Evolutionary conservation across 2,329 filamentous ascomycete genomes (phyloP).

Genomic region (Elsinoe australis): DNA sequence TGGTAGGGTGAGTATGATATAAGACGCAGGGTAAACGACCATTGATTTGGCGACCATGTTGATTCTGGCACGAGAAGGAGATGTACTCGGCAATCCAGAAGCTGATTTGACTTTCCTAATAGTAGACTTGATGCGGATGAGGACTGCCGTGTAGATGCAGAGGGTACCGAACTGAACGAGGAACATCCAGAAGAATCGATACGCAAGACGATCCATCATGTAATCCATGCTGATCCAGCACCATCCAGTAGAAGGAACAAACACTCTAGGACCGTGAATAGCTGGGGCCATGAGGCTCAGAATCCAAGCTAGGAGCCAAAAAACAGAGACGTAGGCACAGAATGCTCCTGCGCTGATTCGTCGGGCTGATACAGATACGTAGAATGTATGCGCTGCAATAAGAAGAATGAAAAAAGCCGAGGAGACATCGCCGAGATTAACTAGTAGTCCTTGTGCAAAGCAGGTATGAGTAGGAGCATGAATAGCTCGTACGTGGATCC

Average conservation of each 20-base stretch:
- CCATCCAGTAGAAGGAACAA: slow-evolving; percentile 58
- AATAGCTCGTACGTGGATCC: slow-evolving; percentile 49
- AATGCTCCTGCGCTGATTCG: slow-evolving; percentile 46
- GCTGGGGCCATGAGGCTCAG: slow-evolving; percentile 47
- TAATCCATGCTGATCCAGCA: slow-evolving; percentile 57
- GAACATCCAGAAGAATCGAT: slow-evolving; percentile 60
- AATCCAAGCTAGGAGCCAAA: slow-evolving; percentile 55
- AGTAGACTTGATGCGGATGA: slow-evolving; percentile 23
- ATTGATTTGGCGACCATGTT: slow-evolving; percentile 47
- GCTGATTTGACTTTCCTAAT: not conserved
- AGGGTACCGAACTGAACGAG: slow-evolving; percentile 46
- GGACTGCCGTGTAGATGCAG: slow-evolving; percentile 39
- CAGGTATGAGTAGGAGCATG: slow-evolving; percentile 49
- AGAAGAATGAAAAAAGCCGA: slow-evolving; percentile 58
- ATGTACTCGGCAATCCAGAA: not conserved
- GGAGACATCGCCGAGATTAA: slow-evolving; percentile 50
- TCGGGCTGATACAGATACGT: slow-evolving; percentile 51
- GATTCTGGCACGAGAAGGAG: slow-evolving; percentile 17
- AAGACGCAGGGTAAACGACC: slow-evolving; percentile 61
- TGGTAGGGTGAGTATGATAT: slow-evolving; percentile 60
- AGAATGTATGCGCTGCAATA: slow-evolving; percentile 60
- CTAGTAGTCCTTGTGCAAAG: slow-evolving; percentile 59
- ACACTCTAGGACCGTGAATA: slow-evolving; percentile 40
- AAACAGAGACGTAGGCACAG: slow-evolving; percentile 38
- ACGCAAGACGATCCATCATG: slow-evolving; percentile 47